These are phyloP conservation scores for Metschnikowia orientalis DNA, from an alignment of 805 yeast genomes.

Conservation along the genomic window DNA sequence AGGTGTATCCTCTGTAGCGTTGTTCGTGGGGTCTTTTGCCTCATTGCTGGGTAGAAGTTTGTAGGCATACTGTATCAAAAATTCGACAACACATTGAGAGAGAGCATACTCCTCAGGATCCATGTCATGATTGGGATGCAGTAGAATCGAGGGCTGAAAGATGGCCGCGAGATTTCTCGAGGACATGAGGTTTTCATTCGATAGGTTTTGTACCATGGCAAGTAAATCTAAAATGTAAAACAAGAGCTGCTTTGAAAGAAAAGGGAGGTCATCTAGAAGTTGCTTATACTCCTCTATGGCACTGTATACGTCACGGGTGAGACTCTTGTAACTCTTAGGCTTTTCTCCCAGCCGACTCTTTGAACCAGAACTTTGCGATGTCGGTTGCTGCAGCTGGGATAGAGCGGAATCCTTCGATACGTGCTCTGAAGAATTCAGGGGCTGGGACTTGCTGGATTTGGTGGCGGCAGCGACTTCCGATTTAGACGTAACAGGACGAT, in stretches of 20 bases:
- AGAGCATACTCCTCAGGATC: conserved; percentile 87
- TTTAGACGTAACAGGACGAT: conserved; percentile 6
- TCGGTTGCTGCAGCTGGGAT: too few species aligned
- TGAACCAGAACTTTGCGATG: too few species aligned
- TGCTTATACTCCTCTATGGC: conserved; percentile 69
- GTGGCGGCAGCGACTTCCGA: not conserved
- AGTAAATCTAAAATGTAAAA: conserved; percentile 83
- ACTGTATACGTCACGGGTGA: conserved; percentile 59
- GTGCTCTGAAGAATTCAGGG: not conserved
- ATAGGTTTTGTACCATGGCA: conserved; percentile 76
- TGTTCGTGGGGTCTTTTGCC: conserved; percentile 4
- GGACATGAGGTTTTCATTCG: conserved; percentile 82
- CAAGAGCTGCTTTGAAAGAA: conserved; percentile 72
- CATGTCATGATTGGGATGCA: conserved; percentile 91
- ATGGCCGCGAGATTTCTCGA: conserved; percentile 91
- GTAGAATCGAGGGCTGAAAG: conserved; percentile 92
- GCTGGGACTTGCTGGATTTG: not conserved
- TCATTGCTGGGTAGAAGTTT: conserved; percentile 59
- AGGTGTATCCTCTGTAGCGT: conserved; percentile 12
- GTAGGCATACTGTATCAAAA: conserved; percentile 81
- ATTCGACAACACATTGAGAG: conserved; percentile 82
- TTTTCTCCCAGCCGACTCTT: conserved; percentile 18
- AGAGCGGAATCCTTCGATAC: not conserved
- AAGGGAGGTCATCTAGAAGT: conserved; percentile 67
- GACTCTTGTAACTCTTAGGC: conserved; percentile 49